Base-by-base conservation (phyloP, 2,329 filamentous ascomycete genomes). In the Fusarium pseudograminearum region DNA sequence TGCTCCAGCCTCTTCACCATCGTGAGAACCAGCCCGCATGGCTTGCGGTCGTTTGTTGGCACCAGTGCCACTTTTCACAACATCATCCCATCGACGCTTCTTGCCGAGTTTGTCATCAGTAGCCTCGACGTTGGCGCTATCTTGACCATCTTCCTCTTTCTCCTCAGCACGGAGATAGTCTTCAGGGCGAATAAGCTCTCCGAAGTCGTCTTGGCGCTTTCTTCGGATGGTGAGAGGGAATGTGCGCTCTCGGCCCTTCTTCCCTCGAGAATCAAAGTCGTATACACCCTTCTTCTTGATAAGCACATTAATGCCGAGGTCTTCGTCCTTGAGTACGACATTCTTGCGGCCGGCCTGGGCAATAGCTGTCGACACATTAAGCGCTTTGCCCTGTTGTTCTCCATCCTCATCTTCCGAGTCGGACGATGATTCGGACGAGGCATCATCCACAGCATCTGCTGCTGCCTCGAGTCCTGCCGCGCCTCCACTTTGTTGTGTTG, bases 141-240 rank as follows among this genome's bases (percentile, higher is more conserved):
- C 89, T 53, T 90, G 87, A 15, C 87, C 88, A 41, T 93, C 91
- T 20, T 89, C 87, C 61, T 97, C 93, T 60, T 93, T 90, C 80
- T 98, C 96, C 77, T 99, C 96, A 0, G 94, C 95, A 61, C 94
- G 89, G 2, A 98, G 86, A 76, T 95, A 99, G 69, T 99, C 96
- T 78, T 98, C 96, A 0, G 95, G 93, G 56, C 94, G 89, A 72
- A 99, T 98, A 18, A 97, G 82, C 70, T 99, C 96, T 61, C 96
- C 96, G 80, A 96, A 99, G 69, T 98, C 95, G 76, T 98, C 96
- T 31, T 87, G 89, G 52, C 93, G 90, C 77, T 90, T 92, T 74
- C 93, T 86, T 53, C 93, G 90, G 26, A 94, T 88, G 2, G 94
- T 88, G 55, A 97, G 90, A 0, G 96, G 96, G 76, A 98, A 98